Conservation (phyloP, 768 basidiomycete species). For the Naematelia encephala region DNA sequence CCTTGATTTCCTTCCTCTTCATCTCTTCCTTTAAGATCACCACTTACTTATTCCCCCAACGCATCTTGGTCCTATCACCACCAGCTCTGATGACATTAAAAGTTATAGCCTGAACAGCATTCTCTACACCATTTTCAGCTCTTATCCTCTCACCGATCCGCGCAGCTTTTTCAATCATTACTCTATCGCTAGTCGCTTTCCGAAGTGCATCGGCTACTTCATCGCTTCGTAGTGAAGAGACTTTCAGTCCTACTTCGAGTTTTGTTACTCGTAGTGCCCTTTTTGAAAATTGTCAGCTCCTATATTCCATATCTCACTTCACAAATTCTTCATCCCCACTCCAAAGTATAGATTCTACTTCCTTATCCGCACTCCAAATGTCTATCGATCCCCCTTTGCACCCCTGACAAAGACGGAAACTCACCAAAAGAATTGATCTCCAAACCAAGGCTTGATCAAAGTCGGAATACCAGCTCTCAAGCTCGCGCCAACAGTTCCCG, state of each 20-base stretch:
- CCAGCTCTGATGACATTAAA: constrained; percentile 56
- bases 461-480: constrained; percentile 64
- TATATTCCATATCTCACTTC: too few relatives aligned
- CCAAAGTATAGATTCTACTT: too few relatives aligned
- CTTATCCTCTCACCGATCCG: constrained; percentile 56
- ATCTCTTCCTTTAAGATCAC: too few relatives aligned
- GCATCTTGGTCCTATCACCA: constrained; percentile 28
- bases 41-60: constrained; percentile 19
- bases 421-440: constrained; percentile 50
- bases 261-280: constrained; percentile 63
- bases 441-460: constrained; percentile 69
- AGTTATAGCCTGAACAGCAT: constrained; percentile 60
- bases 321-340: too few relatives aligned
- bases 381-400: too few relatives aligned
- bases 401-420: constrained; percentile 14
- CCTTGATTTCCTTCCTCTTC: too few relatives aligned
- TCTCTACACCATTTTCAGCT: constrained; percentile 59
- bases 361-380: too few relatives aligned
- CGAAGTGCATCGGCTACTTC: constrained; percentile 60
- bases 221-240: constrained; percentile 55
- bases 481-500: constrained; percentile 68
- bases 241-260: constrained; percentile 60
- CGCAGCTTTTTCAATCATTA: constrained; percentile 64
- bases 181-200: constrained; percentile 59
- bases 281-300: not conserved